Conservation (phyloP, 306 rosid species). For the Vicia sativa region DNA sequence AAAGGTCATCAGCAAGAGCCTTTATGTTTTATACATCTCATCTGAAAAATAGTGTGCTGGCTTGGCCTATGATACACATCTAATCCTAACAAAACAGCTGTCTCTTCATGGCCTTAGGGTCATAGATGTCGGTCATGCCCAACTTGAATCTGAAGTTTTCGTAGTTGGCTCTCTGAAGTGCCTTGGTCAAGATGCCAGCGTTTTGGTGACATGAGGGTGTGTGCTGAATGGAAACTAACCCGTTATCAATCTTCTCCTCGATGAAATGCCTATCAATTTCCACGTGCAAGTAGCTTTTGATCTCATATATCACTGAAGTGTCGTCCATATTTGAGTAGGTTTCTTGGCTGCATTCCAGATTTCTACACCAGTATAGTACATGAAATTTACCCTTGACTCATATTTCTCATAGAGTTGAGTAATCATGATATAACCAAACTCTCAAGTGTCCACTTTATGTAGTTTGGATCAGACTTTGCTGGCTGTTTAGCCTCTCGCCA, state of each 20-base stretch:
- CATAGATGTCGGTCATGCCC: neutral
- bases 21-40: neutral
- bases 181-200: neutral
- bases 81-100: neutral
- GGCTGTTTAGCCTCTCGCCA: neutral
- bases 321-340: neutral
- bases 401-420: neutral
- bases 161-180: neutral
- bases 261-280: neutral
- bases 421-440: neutral
- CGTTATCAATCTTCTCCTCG: neutral
- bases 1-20: neutral
- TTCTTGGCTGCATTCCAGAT: neutral
- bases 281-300: neutral
- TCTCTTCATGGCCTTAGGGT: neutral
- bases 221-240: neutral
- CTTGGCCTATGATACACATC: neutral
- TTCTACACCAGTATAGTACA: neutral
- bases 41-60: neutral
- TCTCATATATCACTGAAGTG: neutral
- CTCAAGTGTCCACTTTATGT: neutral
- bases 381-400: neutral
- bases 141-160: neutral
- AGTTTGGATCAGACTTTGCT: neutral
- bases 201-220: neutral